Evolutionary conservation across 495 filamentous ascomycete species (phyloP).

Genomic region (Penicillium lagena): DNA sequence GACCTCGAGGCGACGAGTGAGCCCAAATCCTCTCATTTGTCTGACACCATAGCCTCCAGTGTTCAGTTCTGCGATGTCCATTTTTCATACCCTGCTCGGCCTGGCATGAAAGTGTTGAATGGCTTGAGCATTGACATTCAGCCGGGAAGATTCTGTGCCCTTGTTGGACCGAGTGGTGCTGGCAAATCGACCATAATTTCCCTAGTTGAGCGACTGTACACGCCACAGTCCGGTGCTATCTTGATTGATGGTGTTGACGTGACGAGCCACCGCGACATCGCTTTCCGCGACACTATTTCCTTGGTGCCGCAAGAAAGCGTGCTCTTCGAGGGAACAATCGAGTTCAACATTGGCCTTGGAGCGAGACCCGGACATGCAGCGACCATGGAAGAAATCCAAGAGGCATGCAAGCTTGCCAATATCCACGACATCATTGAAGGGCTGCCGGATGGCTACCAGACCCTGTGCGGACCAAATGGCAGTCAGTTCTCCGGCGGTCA

Average conservation of each 20-base stretch:
- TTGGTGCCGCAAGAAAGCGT: conserved; percentile 50
- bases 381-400: conserved; percentile 43
- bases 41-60: conserved; percentile 27
- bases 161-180: conserved; percentile 55
- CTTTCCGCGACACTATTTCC: conserved; percentile 44
- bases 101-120: conserved; percentile 45
- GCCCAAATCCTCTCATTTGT: conserved; percentile 11
- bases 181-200: conserved; percentile 59
- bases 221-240: conserved; percentile 32
- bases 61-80: conserved; percentile 48
- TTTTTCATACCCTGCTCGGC: conserved; percentile 57
- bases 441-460: conserved; percentile 58
- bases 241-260: conserved; percentile 39
- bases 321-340: conserved; percentile 48
- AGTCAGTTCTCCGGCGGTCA: conserved; percentile 67
- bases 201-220: conserved; percentile 54
- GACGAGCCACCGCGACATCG: conserved; percentile 15
- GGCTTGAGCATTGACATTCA: conserved; percentile 47
- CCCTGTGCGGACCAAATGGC: conserved; percentile 57
- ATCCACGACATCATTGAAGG: conserved; percentile 52
- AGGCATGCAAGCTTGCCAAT: conserved; percentile 50
- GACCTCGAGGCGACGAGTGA: conserved; percentile 14
- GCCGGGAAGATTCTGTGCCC: conserved; percentile 51
- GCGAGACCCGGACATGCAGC: conserved; percentile 34
- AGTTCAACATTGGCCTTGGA: conserved; percentile 48